Percentiles rank a stretch among this genome's conserved stretches.
These are phyloP conservation scores for Sphaerobolus stellatus DNA, from an alignment of 1,284 basidiomycete species.

Conservation along the genomic window DNA sequence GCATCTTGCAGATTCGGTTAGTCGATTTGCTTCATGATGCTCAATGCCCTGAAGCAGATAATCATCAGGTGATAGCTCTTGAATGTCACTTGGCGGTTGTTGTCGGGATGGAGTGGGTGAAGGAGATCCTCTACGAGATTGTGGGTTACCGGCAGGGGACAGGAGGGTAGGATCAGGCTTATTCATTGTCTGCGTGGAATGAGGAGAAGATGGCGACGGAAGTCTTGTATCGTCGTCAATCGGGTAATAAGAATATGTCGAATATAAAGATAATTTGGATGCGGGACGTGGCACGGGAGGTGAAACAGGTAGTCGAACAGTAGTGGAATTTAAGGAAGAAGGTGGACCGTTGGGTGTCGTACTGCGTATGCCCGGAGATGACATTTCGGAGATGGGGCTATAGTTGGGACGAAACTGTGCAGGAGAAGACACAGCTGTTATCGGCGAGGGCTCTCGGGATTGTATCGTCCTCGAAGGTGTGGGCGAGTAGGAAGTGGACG, in stretches of 20 bases:
- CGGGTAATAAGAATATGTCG: conserved; percentile 64
- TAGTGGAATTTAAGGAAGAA: conserved; percentile 14
- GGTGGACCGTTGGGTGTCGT: background rate
- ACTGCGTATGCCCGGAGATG: background rate
- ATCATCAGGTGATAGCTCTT: too few relatives aligned
- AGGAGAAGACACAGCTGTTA: too few relatives aligned
- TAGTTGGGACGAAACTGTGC: background rate
- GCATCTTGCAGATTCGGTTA: conserved; percentile 69
- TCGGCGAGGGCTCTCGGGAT: too few relatives aligned
- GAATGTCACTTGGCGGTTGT: conserved; percentile 17
- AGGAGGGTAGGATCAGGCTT: background rate
- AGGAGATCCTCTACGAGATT: conserved; percentile 19
- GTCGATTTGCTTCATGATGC: conserved; percentile 76
- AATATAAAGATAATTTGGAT: conserved; percentile 57
- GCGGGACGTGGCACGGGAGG: conserved; percentile 36
- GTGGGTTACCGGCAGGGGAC: conserved; percentile 7
- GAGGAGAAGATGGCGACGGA: conserved; percentile 28
- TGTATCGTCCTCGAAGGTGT: too few relatives aligned
- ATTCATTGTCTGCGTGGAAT: background rate
- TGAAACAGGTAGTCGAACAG: conserved; percentile 19
- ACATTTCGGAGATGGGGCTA: background rate
- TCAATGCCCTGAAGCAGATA: conserved; percentile 76
- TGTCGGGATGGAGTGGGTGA: conserved; percentile 16
- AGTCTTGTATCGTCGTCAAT: conserved; percentile 43
- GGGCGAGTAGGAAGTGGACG: too few relatives aligned